Evolutionary conservation across 2,329 filamentous ascomycete genomes (phyloP).

Genomic region (Cadophora sp.): DNA sequence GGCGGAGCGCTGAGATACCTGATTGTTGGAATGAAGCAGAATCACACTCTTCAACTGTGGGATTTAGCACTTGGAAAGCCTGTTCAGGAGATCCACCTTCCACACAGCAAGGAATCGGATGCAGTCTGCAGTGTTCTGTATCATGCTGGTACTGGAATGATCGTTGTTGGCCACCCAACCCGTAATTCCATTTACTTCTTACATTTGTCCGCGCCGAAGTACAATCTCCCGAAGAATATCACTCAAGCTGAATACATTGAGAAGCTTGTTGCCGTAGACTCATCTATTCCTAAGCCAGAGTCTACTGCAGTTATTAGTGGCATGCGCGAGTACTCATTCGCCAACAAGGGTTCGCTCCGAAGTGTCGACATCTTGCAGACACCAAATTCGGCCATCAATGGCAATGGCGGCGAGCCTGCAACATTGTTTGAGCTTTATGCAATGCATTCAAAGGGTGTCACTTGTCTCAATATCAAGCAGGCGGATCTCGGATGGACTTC

Average conservation of each 20-base stretch:
- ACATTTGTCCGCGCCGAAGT: slow-evolving; percentile 92
- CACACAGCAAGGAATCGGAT: slow-evolving; percentile 94
- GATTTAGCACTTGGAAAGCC: slow-evolving; percentile 94
- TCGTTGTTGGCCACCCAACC: slow-evolving; percentile 93
- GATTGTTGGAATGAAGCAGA: slow-evolving; percentile 98
- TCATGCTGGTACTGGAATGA: slow-evolving; percentile 89
- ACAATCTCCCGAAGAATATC: slow-evolving; percentile 78
- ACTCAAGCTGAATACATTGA: slow-evolving; percentile 89
- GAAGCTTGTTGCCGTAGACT: slow-evolving; percentile 75
- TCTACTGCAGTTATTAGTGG: slow-evolving; percentile 98
- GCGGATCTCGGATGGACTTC: slow-evolving; percentile 90
- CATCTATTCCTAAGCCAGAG: slow-evolving; percentile 81
- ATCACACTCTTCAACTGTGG: slow-evolving; percentile 98
- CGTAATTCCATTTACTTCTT: slow-evolving; percentile 98
- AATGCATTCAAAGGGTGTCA: slow-evolving; percentile 98
- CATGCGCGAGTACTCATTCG: slow-evolving; percentile 92
- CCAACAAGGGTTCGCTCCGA: slow-evolving; percentile 82
- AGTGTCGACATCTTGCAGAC: slow-evolving; percentile 87
- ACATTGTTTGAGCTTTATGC: slow-evolving; percentile 93
- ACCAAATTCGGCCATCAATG: slow-evolving; percentile 66
- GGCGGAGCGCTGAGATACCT: slow-evolving; percentile 91
- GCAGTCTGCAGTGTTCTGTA: slow-evolving; percentile 98
- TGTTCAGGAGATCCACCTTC: slow-evolving; percentile 95
- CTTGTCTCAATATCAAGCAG: slow-evolving; percentile 84
- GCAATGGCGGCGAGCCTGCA: slow-evolving; percentile 66